These are phyloP conservation scores for Graphilbum fragrans DNA, from an alignment of 2,329 filamentous ascomycete genomes.

Conservation along the genomic window DNA sequence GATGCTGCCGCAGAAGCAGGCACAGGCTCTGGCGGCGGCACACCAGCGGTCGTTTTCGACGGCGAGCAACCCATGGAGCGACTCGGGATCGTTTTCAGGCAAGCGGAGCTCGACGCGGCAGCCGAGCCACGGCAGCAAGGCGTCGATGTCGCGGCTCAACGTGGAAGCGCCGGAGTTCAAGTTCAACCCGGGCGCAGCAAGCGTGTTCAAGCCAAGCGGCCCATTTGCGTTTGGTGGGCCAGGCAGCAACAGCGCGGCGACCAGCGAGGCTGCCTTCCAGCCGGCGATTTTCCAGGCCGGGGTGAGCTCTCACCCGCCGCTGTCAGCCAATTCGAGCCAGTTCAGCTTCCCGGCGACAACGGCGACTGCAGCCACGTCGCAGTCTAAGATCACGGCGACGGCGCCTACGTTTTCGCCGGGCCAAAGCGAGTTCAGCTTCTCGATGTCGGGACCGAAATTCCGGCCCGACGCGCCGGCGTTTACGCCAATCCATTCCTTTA, in stretches of 20 bases:
- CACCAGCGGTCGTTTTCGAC: constrained; percentile 45
- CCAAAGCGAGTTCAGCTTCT: constrained; percentile 55
- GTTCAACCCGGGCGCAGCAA: constrained; percentile 47
- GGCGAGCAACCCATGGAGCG: constrained; percentile 52
- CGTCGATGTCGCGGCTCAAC: constrained; percentile 70
- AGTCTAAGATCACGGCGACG: constrained; percentile 52
- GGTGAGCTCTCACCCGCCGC: constrained; percentile 18
- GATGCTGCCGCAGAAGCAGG: constrained; percentile 34
- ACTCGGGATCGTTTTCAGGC: constrained; percentile 28
- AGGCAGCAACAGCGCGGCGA: constrained; percentile 15
- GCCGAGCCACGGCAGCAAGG: constrained; percentile 53
- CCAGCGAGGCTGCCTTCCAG: constrained; percentile 25
- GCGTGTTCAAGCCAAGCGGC: constrained; percentile 34
- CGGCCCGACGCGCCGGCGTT: constrained; percentile 68
- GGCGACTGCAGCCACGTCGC: constrained; percentile 20
- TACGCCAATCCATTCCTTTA: constrained; percentile 44
- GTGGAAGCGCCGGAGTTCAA: constrained; percentile 84
- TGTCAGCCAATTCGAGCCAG: constrained; percentile 24
- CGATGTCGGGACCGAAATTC: constrained; percentile 53
- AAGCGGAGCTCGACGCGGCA: constrained; percentile 24
- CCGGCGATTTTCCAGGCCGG: constrained; percentile 33
- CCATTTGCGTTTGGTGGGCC: constrained; percentile 42
- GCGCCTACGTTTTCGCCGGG: constrained; percentile 62
- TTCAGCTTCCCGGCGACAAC: constrained; percentile 28
- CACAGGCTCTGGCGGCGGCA: too few species aligned